These are phyloP conservation scores for Hygrophoropsis aurantiaca DNA, from an alignment of 768 basidiomycete species.

Conservation along the genomic window DNA sequence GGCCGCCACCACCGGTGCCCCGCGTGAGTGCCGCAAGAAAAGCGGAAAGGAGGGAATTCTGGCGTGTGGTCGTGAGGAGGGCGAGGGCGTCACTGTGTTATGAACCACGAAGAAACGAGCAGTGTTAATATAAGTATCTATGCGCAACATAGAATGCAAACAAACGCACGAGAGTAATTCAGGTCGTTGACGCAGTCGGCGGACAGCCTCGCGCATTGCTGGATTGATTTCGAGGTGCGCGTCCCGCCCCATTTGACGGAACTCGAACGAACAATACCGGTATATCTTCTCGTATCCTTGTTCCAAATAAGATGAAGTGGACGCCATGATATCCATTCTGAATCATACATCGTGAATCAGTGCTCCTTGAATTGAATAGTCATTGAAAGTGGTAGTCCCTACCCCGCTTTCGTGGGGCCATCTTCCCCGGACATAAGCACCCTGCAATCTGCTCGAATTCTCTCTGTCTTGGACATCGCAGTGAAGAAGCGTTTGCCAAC, in stretches of 20 bases:
- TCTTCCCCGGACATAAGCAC: slow-evolving; percentile 86
- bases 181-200: slow-evolving; percentile 71
- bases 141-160: too few relatives aligned
- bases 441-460: slow-evolving; percentile 80
- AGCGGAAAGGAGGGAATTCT: slow-evolving; percentile 71
- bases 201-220: slow-evolving; percentile 70
- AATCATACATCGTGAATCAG: neutral
- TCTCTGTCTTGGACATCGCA: slow-evolving; percentile 84
- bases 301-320: slow-evolving; percentile 80
- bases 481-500: slow-evolving; percentile 75
- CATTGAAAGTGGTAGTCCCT: slow-evolving; percentile 11
- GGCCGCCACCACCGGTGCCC: slow-evolving; percentile 78
- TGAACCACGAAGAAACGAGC: too few relatives aligned
- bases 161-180: slow-evolving; percentile 55
- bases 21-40: slow-evolving; percentile 89
- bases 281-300: slow-evolving; percentile 88
- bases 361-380: neutral
- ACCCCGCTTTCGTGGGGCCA: slow-evolving; percentile 78
- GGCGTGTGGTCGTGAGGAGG: slow-evolving; percentile 78
- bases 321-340: slow-evolving; percentile 87
- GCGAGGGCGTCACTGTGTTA: slow-evolving; percentile 78
- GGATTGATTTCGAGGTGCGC: slow-evolving; percentile 66
- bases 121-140: too few relatives aligned
- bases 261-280: slow-evolving; percentile 84
- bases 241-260: slow-evolving; percentile 75